Conservation (phyloP, 2,329 filamentous ascomycete species). For the Stemphylium vesicarium region DNA sequence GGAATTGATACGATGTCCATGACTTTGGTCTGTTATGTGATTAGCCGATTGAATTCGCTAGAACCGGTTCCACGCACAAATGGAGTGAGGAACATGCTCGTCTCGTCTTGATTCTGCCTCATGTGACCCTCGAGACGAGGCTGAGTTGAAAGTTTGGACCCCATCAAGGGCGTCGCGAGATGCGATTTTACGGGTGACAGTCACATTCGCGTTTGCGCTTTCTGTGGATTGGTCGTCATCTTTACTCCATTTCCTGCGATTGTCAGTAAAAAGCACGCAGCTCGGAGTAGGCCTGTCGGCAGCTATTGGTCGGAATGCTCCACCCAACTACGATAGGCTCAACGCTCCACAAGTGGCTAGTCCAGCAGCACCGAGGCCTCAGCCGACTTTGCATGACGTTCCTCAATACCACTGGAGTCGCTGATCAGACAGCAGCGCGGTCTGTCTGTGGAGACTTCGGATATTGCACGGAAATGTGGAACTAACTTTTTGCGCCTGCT, state of each 20-base stretch:
- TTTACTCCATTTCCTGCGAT: slow-evolving; percentile 51
- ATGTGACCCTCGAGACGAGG: slow-evolving; percentile 49
- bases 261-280: slow-evolving; percentile 27
- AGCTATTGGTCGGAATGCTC: slow-evolving; percentile 13
- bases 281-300: slow-evolving; percentile 3
- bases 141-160: slow-evolving; percentile 37
- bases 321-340: slow-evolving; percentile 23
- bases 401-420: slow-evolving; percentile 13
- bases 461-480: slow-evolving; percentile 25
- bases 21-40: slow-evolving; percentile 54
- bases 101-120: slow-evolving; percentile 57
- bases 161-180: slow-evolving; percentile 49
- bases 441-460: slow-evolving; percentile 26
- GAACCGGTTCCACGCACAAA: slow-evolving; percentile 59
- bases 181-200: slow-evolving; percentile 46
- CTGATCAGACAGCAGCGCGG: slow-evolving; percentile 16
- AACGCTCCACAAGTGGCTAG: slow-evolving; percentile 30
- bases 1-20: slow-evolving; percentile 50
- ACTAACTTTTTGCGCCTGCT: slow-evolving; percentile 86
- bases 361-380: slow-evolving; percentile 18
- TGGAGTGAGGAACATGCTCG: slow-evolving; percentile 67
- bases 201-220: slow-evolving; percentile 24
- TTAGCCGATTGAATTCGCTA: slow-evolving; percentile 26
- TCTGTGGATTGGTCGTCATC: slow-evolving; percentile 47
- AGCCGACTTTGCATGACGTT: slow-evolving; percentile 33